Conservation (phyloP, 176 grass and related monocot species). For the Juncus effusus region DNA sequence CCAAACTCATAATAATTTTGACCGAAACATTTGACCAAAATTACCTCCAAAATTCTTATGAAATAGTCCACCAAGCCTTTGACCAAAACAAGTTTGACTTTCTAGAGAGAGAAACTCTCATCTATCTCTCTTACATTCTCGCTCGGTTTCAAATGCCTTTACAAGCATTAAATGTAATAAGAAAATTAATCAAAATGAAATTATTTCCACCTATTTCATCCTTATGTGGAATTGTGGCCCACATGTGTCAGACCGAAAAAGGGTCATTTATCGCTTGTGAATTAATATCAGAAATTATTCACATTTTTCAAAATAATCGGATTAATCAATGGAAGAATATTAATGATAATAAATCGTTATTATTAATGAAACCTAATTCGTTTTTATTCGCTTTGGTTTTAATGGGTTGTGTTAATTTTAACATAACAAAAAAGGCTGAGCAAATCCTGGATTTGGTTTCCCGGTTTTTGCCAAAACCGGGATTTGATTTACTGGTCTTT, state of each 20-base stretch:
- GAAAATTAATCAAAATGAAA: conserved; percentile 74
- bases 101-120: conserved; percentile 64
- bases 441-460: conserved; percentile 82
- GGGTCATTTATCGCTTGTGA: conserved; percentile 63
- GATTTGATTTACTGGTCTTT: conserved; percentile 50
- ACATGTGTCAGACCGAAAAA: conserved; percentile 62
- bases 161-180: conserved; percentile 70
- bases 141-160: conserved; percentile 40
- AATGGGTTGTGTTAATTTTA: conserved; percentile 65
- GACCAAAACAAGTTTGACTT: conserved; percentile 37
- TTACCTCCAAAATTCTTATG: conserved; percentile 65
- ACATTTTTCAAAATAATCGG: conserved; percentile 73
- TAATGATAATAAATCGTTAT: conserved; percentile 39
- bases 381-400: conserved; percentile 63
- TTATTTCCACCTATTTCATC: conserved; percentile 57
- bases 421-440: conserved; percentile 66
- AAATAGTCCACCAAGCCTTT: conserved; percentile 42
- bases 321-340: conserved; percentile 69
- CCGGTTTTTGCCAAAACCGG: conserved; percentile 55
- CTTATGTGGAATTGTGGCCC: conserved; percentile 58
- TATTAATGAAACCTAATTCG: conserved; percentile 68
- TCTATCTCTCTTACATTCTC: conserved; percentile 69
- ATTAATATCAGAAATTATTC: conserved; percentile 72
- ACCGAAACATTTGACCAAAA: conserved; percentile 47
- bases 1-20: conserved; percentile 64